Base-by-base conservation (phyloP, 2,329 filamentous ascomycete species). In the Parafenestella ontariensis region DNA sequence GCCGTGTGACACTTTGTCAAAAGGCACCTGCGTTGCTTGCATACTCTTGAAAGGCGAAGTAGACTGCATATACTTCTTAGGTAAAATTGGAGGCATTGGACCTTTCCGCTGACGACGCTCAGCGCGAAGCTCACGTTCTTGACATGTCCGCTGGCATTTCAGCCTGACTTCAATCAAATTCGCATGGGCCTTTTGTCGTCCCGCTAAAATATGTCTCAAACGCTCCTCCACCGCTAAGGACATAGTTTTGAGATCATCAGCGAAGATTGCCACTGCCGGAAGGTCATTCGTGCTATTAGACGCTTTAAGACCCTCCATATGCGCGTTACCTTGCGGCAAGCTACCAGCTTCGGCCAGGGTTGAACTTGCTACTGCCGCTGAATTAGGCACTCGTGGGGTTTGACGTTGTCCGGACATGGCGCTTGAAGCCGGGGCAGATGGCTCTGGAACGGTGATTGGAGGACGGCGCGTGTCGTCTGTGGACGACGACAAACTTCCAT, bases 31-130 rank as follows among this genome's bases (percentile, higher is more conserved):
- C 21, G 65, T 59, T 15, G 59, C 13, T 13, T 42, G 28, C 61
- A 71, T 66, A n/a, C 51, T 21, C 11, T 42, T 42, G 40, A 71
- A 73, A 5, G 69, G 68, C 5, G 69, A 70, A 21, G 33, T 40
- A 3, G 48, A 15, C 39, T 72, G 69, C 6, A 63, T 17, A 29
- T 55, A 62, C 33, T 46, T 52, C n/a, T 59, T 47, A 8, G 52
- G 47, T 23, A 49, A 46, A 43, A 6, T 46, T 5, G 40, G 29
- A 9, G 17, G 33, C 17, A 7, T 10, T 39, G 18, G 31, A 21
- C 18, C 24, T 36, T 43, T 46, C 26, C 24, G 46, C 36, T 46
- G 49, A 36, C 42, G 41, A 17, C 23, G 28, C 13, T 55, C 52
- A 13, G 55, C 36, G 18, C 58, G 58, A n/a, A 60, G 9, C 5